Evolutionary conservation across 2,329 filamentous ascomycete genomes (phyloP).

Genomic region (Podosphaera aphanis): DNA sequence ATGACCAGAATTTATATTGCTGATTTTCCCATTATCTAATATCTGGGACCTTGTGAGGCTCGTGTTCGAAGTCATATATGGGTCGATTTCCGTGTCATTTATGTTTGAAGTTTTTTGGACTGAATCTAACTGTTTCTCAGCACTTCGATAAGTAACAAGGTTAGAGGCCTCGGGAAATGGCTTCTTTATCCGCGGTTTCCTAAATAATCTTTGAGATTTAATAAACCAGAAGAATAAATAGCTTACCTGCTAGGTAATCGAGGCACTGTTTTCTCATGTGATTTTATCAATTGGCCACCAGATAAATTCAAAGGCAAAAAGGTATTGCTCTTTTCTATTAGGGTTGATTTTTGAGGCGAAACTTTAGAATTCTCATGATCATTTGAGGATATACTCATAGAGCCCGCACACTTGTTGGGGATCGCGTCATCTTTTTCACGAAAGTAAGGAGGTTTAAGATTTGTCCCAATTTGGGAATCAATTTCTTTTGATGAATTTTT

Average conservation of each 20-base stretch:
- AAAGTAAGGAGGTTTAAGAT: too few relatives aligned
- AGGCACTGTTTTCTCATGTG: neutral
- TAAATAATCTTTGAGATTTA: slow-evolving; percentile 7
- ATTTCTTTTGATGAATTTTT: too few relatives aligned
- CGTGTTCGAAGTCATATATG: too few relatives aligned
- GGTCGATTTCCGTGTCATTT: neutral
- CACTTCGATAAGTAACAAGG: neutral
- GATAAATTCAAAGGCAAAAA: neutral
- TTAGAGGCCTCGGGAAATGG: slow-evolving; percentile 2
- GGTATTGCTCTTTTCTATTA: neutral
- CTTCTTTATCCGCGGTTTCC: slow-evolving; percentile 3
- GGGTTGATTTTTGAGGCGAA: neutral
- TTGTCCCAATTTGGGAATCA: too few relatives aligned
- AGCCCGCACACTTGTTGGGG: too few relatives aligned
- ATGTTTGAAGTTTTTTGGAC: neutral
- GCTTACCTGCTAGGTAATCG: slow-evolving; percentile 1
- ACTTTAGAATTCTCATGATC: too few relatives aligned
- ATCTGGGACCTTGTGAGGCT: too few relatives aligned
- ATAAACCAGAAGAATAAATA: neutral
- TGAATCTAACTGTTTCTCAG: neutral
- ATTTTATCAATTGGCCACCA: neutral
- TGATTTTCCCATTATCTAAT: too few relatives aligned
- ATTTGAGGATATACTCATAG: too few relatives aligned
- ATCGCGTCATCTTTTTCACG: too few relatives aligned
- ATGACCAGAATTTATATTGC: too few relatives aligned